A percentile compares a stretch with the other conserved stretches of the same genome.
Evolutionary conservation across 2,329 filamentous ascomycete genomes (phyloP).

Genomic region (Beauveria varroae): DNA sequence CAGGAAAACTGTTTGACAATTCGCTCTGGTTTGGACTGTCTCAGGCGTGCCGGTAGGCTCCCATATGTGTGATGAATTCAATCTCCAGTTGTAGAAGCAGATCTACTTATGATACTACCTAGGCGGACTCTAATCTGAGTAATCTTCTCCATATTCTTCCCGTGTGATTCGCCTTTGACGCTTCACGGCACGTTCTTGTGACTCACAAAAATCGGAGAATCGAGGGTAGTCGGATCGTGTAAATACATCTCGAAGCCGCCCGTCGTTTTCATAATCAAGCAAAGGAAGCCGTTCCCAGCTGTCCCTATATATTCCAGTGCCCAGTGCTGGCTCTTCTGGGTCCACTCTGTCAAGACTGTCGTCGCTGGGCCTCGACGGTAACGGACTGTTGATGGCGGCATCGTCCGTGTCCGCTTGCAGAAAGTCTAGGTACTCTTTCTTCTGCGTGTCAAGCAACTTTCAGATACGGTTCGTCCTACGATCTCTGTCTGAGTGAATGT

Average conservation of each 20-base stretch:
- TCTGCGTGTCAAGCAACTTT: constrained; percentile 14
- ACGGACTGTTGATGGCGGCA: not conserved
- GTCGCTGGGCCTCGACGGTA: constrained; percentile 15
- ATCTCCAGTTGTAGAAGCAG: too few species aligned
- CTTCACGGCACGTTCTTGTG: not conserved
- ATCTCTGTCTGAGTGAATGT: constrained; percentile 12
- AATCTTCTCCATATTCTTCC: too few species aligned
- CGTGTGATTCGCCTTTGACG: not conserved
- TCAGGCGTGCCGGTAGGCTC: too few species aligned
- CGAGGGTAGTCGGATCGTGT: not conserved
- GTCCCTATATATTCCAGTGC: constrained; percentile 21
- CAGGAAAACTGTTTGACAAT: too few species aligned
- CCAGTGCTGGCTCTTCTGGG: constrained; percentile 18
- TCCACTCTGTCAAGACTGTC: constrained; percentile 20
- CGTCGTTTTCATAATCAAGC: not conserved
- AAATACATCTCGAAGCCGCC: not conserved
- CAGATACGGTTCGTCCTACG: constrained; percentile 16
- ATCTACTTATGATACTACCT: too few species aligned
- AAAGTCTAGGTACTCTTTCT: constrained; percentile 15
- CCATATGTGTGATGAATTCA: too few species aligned
- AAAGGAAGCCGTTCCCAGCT: constrained; percentile 23
- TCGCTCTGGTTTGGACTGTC: too few species aligned
- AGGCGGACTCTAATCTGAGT: too few species aligned
- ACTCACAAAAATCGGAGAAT: not conserved
- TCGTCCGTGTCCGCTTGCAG: not conserved